A percentile compares a stretch with the other conserved stretches of the same genome.
Evolutionary conservation across 352 stramenopile genomes (phyloP).

Genomic region (Globisporangium emineosum): DNA sequence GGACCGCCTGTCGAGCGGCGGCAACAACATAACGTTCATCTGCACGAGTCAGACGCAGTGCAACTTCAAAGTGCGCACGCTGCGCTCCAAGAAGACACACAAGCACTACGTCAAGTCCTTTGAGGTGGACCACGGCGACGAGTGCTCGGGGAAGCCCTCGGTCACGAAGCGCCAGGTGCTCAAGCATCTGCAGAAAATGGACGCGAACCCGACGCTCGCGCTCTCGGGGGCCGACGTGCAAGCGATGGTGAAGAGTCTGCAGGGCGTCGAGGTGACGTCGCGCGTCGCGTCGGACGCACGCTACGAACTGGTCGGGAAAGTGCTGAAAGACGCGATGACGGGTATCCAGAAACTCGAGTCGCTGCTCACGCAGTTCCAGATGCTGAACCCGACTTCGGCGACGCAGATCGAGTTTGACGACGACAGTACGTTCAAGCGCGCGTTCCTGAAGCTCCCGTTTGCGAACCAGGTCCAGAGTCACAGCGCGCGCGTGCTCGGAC

Average conservation of each 20-base stretch:
- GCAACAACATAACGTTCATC: conserved; percentile 50
- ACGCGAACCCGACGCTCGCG: conserved; percentile 27
- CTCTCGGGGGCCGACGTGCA: conserved; percentile 33
- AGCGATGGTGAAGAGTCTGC: conserved; percentile 33
- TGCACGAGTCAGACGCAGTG: conserved; percentile 45
- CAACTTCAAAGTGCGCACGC: conserved; percentile 35
- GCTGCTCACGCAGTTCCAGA: conserved; percentile 38
- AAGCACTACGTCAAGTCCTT: conserved; percentile 31
- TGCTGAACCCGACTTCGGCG: conserved; percentile 30
- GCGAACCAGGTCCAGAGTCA: conserved; percentile 27
- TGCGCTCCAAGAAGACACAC: conserved; percentile 5
- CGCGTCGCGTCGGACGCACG: conserved; percentile 43
- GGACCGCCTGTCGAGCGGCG: conserved; percentile 33
- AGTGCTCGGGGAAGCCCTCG: conserved; percentile 33
- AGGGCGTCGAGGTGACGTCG: conserved; percentile 34
- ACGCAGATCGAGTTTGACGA: conserved; percentile 30
- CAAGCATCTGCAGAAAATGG: conserved; percentile 27
- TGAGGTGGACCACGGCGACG: conserved; percentile 24
- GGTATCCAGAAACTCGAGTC: conserved; percentile 51
- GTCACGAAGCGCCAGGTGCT: conserved; percentile 44
- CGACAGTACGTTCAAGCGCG: conserved; percentile 32
- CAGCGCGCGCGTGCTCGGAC: conserved; percentile 28
- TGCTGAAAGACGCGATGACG: conserved; percentile 29
- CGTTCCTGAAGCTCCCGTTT: conserved; percentile 45
- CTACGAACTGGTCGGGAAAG: conserved; percentile 23